phyloP scores from a whole-genome alignment of 306 rosid species.

The Adenanthera pavonina region DNA sequence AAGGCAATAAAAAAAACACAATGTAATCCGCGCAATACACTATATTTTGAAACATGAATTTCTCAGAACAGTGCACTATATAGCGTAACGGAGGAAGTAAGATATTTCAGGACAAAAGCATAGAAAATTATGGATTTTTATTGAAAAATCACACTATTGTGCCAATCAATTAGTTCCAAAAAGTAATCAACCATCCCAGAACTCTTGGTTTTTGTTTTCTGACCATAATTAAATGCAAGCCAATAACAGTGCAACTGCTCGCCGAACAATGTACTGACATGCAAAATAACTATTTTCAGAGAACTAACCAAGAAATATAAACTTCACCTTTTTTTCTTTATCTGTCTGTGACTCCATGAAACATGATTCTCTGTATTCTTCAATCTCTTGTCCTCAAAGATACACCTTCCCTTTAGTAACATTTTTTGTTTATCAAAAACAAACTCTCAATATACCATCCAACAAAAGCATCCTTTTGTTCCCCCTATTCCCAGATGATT shows the following conservation, averaged over 20 bases:
- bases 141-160: too few species aligned
- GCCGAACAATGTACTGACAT: neutral
- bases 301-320: neutral
- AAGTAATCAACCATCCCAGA: neutral
- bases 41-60: too few species aligned
- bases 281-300: neutral
- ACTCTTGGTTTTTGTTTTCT: neutral
- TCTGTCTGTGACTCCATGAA: neutral
- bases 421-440: neutral
- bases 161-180: neutral
- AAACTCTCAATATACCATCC: slow-evolving; percentile 2
- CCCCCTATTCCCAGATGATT: neutral
- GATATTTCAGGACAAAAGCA: too few species aligned
- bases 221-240: neutral
- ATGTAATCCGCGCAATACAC: too few species aligned
- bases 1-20: too few species aligned
- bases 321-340: too few species aligned
- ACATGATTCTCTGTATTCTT: neutral
- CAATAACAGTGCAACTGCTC: neutral
- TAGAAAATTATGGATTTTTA: too few species aligned
- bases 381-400: neutral
- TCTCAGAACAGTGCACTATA: too few species aligned
- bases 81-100: too few species aligned
- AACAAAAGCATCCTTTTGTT: neutral
- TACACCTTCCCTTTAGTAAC: neutral